These are phyloP conservation scores for Berkeleyomyces rouxiae DNA, from an alignment of 2,329 filamentous ascomycete genomes.

Conservation along the genomic window DNA sequence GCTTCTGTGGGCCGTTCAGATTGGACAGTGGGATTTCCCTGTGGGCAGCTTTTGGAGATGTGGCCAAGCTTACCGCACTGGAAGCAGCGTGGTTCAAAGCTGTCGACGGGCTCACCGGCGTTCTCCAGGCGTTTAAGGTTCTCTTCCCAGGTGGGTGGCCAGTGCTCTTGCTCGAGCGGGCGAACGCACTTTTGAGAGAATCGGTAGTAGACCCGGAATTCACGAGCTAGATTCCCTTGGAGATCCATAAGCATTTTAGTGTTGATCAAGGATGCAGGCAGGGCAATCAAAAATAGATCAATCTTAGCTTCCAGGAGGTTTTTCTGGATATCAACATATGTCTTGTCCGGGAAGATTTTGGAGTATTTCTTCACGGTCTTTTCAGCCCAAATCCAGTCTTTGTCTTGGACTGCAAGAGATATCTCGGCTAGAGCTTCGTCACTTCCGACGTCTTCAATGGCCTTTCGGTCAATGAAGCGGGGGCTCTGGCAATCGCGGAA, in stretches of 20 bases:
- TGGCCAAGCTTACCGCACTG: constrained; percentile 53
- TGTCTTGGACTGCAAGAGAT: neutral
- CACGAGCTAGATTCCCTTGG: constrained; percentile 49
- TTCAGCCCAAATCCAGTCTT: constrained; percentile 23
- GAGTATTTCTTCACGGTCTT: constrained; percentile 41
- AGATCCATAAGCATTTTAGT: constrained; percentile 57
- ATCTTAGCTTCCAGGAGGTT: constrained; percentile 39
- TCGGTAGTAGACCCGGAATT: constrained; percentile 47
- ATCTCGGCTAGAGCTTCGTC: constrained; percentile 34
- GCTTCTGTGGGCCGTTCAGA: constrained; percentile 16
- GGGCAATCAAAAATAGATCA: constrained; percentile 43
- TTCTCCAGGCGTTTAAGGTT: constrained; percentile 48
- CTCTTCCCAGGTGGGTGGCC: constrained; percentile 41
- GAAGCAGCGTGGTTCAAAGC: constrained; percentile 40
- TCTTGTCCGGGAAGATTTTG: constrained; percentile 41
- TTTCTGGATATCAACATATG: constrained; percentile 43
- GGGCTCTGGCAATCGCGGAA: constrained; percentile 40
- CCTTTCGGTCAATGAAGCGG: constrained; percentile 40
- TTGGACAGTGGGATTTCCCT: constrained; percentile 35
- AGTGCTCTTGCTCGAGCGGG: constrained; percentile 40
- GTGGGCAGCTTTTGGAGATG: constrained; percentile 38
- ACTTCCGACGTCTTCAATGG: constrained; percentile 35
- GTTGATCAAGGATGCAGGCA: constrained; percentile 37
- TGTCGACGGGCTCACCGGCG: constrained; percentile 46
- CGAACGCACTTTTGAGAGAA: constrained; percentile 40